Evolutionary conservation across 2,329 filamentous ascomycete genomes (phyloP), one percentile per base, ranked within the genome.

Genomic region (Akanthomyces muscarius): DNA sequence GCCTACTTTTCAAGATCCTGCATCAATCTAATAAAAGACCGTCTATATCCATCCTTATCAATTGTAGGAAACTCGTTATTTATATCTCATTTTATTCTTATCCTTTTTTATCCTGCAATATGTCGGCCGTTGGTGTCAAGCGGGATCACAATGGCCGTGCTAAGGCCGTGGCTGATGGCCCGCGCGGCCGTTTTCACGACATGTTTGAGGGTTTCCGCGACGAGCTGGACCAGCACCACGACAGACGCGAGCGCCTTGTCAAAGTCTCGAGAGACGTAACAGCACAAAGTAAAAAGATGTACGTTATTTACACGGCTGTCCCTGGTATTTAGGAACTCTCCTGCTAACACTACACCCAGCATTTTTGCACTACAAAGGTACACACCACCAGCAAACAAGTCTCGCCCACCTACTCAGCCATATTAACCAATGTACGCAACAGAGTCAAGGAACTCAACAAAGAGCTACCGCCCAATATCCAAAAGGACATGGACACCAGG

Each of bases 241-340:
- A 98, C 76, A 88, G 95, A 18, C 85, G 92, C 63, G 93, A 97
- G 78, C 86, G 89, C 60, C 87, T 97, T 68, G 90, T 96, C 72
- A 99, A 98, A 79, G 89, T 88, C 2, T 96, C 91, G 10, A 83
- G 94, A 66, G 95, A 99, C 74, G 90, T 99, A 64, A 99, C 95
- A 7, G 92, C 92, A 0, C 81, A 92, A 61, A 97, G 92, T 77
- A 99, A 99, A 82, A 99, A 98, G 79, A 96, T 98, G 92, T 96
- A 76, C 78, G 82, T 54, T 23, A 3, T 4, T n/a, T 96, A 76
- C 78, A 82, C 51, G 18, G 2, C 4, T 14, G 18, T 4, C 1
- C 13, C 21, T 10, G n/a, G 36, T 3, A 36, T 5, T 4, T 1
- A 33, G 23, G 30, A 52, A n/a, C 4, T 16, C 16, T 30, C 10